Evolutionary conservation across 2,329 filamentous ascomycete species (phyloP), one percentile per base, ranked within the genome.

Genomic region (Penicillium sp.): DNA sequence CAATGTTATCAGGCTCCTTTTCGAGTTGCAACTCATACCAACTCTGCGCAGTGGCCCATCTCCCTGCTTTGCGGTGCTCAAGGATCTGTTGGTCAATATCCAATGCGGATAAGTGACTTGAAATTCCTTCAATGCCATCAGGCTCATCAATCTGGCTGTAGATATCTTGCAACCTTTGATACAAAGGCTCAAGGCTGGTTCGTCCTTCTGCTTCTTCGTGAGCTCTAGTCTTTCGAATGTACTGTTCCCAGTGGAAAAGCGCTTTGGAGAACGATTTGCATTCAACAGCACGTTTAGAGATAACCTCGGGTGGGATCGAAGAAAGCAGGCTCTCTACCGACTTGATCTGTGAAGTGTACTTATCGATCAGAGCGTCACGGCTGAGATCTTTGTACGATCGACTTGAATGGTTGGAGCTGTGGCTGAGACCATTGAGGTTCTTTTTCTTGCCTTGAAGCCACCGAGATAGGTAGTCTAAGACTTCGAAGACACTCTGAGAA

Each of bases 131-230:
- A 32, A 99, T 87, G 1, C 93, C 92, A 72, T 99, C 94, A 0
- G 94, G 95, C 65, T 99, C 94, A 67, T 99, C 94, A 57, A 99
- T 97, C 64, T 97, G 90, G 1, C 91, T 91, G 72, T 99, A 99
- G 16, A 99, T 96, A 49, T 93, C 87, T 68, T 97, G 93, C 22
- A 99, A 78, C 57, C 87, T 85, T 62, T 91, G 85, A 56, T 95
- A 83, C 4, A 94, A 80, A 22, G 85, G 81, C 49, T 88, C 81
- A 43, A 80, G 69, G 45, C 79, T 81, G n/a, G 83, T 77, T 11
- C 69, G 60, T 21, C 85, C 82, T 2, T 80, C 78, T 1, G 79
- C 78, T 24, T 77, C 73, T 24, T 63, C 67, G 55, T 72, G 76
- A n/a, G 69, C 65, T 47, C 71, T 75, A 52, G 76, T 74, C 63